These are phyloP conservation scores for Whalleya microplaca DNA, from an alignment of 2,329 filamentous ascomycete species.

Conservation along the genomic window DNA sequence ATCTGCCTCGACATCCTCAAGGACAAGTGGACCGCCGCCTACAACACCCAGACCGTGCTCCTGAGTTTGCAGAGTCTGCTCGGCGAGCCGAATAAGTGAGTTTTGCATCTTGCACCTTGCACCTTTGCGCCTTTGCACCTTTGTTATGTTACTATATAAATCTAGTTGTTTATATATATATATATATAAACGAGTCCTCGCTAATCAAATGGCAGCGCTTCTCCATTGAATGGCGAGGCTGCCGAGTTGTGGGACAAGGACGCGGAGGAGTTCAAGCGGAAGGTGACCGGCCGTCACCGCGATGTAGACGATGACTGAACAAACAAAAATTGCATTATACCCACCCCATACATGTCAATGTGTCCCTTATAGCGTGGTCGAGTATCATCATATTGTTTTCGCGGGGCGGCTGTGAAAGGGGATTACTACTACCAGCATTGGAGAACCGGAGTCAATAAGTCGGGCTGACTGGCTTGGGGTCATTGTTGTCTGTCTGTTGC, in stretches of 20 bases:
- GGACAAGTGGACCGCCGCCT: constrained; percentile 98
- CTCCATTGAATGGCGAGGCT: constrained; percentile 92
- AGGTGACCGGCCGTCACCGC: constrained; percentile 64
- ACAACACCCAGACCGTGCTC: constrained; percentile 93
- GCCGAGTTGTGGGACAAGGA: constrained; percentile 95
- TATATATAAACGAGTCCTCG: constrained; percentile 21
- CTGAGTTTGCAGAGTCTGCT: constrained; percentile 93
- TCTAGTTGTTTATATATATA: too few relatives aligned
- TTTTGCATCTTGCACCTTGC: too few relatives aligned
- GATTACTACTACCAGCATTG: constrained; percentile 32
- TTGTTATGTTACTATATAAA: too few relatives aligned
- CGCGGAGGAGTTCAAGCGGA: constrained; percentile 82
- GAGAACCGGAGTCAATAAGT: constrained; percentile 50
- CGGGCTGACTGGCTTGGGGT: constrained; percentile 27
- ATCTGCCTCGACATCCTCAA: constrained; percentile 98
- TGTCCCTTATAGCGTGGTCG: constrained; percentile 3
- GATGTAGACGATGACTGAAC: constrained; percentile 67
- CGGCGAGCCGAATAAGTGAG: constrained; percentile 97
- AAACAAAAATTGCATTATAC: constrained; percentile 9
- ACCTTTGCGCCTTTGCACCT: neutral
- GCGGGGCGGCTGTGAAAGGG: constrained; percentile 17
- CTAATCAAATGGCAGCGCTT: constrained; percentile 63
- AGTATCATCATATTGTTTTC: constrained; percentile 20
- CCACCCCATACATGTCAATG: too few relatives aligned
- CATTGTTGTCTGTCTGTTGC: constrained; percentile 18